These are phyloP conservation scores for Zanthoxylum bungeanum DNA, from an alignment of 345 rosid species.

Conservation along the genomic window DNA sequence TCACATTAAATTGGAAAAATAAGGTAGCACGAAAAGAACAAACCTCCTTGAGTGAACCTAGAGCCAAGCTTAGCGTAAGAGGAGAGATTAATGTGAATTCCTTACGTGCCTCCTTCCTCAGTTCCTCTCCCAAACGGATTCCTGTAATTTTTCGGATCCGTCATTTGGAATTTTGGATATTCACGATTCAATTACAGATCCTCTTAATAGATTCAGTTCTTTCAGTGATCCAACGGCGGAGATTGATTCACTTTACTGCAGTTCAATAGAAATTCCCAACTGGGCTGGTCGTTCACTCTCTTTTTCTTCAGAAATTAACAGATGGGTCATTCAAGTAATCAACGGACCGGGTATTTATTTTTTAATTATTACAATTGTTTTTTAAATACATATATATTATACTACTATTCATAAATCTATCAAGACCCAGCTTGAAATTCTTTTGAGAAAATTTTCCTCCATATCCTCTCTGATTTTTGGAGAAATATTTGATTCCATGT, in stretches of 20 bases:
- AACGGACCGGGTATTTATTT: too few species aligned
- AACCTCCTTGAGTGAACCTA: slow-evolving; percentile 88
- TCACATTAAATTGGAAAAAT: neutral
- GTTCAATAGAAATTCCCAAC: slow-evolving; percentile 1
- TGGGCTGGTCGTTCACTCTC: too few species aligned
- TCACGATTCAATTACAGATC: slow-evolving; percentile 34
- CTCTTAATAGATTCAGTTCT: neutral
- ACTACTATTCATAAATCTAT: too few species aligned
- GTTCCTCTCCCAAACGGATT: slow-evolving; percentile 98
- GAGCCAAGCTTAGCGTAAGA: slow-evolving; percentile 97
- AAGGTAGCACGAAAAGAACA: slow-evolving; percentile 4
- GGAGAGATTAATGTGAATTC: slow-evolving; percentile 95
- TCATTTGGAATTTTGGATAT: too few species aligned
- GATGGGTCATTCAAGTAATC: too few species aligned
- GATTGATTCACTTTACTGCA: slow-evolving; percentile 14
- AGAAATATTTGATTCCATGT: too few species aligned
- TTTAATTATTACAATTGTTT: too few species aligned
- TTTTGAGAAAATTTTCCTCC: too few species aligned
- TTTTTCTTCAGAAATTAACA: too few species aligned
- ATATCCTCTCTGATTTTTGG: too few species aligned
- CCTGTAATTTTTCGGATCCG: slow-evolving; percentile 77
- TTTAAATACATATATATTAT: too few species aligned
- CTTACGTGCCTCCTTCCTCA: slow-evolving; percentile 87
- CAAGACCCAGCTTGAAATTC: too few species aligned
- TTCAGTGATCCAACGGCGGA: slow-evolving; percentile 17